A percentile compares a stretch with the other conserved stretches of the same genome.
Conservation (phyloP, 2,329 filamentous ascomycete species). For the Diplodia intermedia region DNA sequence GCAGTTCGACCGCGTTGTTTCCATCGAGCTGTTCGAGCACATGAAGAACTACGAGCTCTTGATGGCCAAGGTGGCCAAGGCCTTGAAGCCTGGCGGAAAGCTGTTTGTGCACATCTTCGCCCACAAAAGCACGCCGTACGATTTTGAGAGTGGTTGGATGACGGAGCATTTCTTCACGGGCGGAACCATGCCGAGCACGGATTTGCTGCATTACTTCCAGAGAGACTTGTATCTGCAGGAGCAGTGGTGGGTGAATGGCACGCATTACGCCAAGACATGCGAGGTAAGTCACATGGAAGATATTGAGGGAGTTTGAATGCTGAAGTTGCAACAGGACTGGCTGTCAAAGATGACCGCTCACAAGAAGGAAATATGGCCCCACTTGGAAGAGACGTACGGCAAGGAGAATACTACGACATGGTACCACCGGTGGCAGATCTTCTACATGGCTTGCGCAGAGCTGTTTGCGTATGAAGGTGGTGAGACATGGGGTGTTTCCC, state of each 20-base stretch:
- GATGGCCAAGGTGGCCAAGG: constrained; percentile 66
- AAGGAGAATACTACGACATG: constrained; percentile 65
- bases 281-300: constrained; percentile 56
- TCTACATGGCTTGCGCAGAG: constrained; percentile 74
- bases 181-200: constrained; percentile 73
- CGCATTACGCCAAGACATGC: constrained; percentile 72
- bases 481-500: constrained; percentile 71
- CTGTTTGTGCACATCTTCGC: constrained; percentile 74
- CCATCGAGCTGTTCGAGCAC: constrained; percentile 76
- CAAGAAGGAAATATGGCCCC: constrained; percentile 68
- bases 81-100: constrained; percentile 68
- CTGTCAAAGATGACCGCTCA: constrained; percentile 59
- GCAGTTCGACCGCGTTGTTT: constrained; percentile 69
- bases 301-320: no score
- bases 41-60: constrained; percentile 78
- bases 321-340: constrained; percentile 12
- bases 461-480: constrained; percentile 70
- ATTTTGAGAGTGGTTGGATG: constrained; percentile 77
- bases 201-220: constrained; percentile 72
- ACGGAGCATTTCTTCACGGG: constrained; percentile 76
- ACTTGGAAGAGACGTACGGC: constrained; percentile 70
- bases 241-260: constrained; percentile 76
- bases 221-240: constrained; percentile 63
- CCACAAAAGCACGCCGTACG: constrained; percentile 70
- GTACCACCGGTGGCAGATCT: constrained; percentile 76